These are phyloP conservation scores for Reutealis trisperma DNA, from an alignment of 345 rosid species.

Conservation along the genomic window DNA sequence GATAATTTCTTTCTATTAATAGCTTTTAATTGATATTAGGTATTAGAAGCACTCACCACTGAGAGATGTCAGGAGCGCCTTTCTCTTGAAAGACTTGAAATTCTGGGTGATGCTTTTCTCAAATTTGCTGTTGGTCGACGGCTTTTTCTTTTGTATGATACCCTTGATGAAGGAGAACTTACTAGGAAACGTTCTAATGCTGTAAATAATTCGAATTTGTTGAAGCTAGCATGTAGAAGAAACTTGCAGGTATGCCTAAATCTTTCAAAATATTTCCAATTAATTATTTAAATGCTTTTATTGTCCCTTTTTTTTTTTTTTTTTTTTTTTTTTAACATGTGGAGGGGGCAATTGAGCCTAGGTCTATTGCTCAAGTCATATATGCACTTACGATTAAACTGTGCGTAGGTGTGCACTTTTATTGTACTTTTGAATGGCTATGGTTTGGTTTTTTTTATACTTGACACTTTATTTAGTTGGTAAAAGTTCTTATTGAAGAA, in stretches of 20 bases:
- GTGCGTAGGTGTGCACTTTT: too few species aligned
- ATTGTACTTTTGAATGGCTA: too few species aligned
- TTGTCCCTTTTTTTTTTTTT: background rate
- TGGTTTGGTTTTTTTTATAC: background rate
- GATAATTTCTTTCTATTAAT: constrained; percentile 25
- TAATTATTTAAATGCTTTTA: background rate
- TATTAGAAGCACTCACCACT: constrained; percentile 90
- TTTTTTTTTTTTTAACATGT: background rate
- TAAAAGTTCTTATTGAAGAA: background rate
- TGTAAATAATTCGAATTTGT: constrained; percentile 77
- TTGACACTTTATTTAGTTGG: background rate
- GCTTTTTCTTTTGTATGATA: constrained; percentile 70
- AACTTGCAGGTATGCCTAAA: constrained; percentile 67
- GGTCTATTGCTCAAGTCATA: too few species aligned
- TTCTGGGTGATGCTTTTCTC: constrained; percentile 89
- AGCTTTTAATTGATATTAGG: constrained; percentile 41
- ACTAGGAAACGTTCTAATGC: constrained; percentile 74
- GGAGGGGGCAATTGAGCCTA: too few species aligned
- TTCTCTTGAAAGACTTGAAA: constrained; percentile 92
- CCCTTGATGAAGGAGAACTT: constrained; percentile 82
- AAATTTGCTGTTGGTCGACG: constrained; percentile 81
- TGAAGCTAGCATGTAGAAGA: constrained; percentile 57
- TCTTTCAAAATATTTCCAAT: constrained; percentile 13
- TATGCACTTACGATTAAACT: too few species aligned
- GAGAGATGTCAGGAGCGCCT: constrained; percentile 95